Evolutionary conservation across 2,329 filamentous ascomycete genomes (phyloP), one percentile per base, ranked within the genome.

Genomic region (Diaporthe nobilis): DNA sequence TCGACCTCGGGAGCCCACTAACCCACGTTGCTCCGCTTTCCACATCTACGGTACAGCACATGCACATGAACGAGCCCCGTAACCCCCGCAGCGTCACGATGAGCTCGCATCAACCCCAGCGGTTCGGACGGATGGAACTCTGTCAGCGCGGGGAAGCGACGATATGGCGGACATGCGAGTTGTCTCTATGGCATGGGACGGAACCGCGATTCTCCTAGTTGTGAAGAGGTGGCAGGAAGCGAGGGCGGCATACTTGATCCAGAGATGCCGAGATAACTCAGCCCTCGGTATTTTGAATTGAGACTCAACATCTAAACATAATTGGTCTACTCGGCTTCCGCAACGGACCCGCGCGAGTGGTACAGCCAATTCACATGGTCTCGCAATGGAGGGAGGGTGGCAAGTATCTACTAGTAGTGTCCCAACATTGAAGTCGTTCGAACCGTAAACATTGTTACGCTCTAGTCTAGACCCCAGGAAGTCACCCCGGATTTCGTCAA

Each of bases 101-200:
- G 49, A 28, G 13, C 13, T 22, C 22, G 34, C n/a, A 42, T 55
- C 34, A 34, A 70, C 49, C 65, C 65, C 65, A 55, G 65, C 31
- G 34, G 65, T 70, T 42, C 65, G 65, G 65, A 39, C 49, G 42
- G 65, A 55, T 42, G 65, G 65, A 70, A 70, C 65, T 53, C 2
- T 28, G 39, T 8, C 47, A 70, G 47, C 65, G 65, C 49, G 65
- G 65, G 49, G 49, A 31, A 55, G 15, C 8, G 34, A 39, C 25
- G 34, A n/a, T 28, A 22, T 70, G 65, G 49, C n/a, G 65, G 65
- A 39, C n/a, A 12, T 55, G 22, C 22, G n/a, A 42, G 51, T 13
- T 53, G 65, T 37, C 47, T 70, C n/a, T 53, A 20, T 53, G 65
- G 49, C n/a, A 20, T 42, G 37, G n/a, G 15, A 17, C 57, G 55